A percentile compares a stretch with the other conserved stretches of the same genome.
phyloP scores from a whole-genome alignment of 495 filamentous ascomycete genomes.

The Tuber indicum region DNA sequence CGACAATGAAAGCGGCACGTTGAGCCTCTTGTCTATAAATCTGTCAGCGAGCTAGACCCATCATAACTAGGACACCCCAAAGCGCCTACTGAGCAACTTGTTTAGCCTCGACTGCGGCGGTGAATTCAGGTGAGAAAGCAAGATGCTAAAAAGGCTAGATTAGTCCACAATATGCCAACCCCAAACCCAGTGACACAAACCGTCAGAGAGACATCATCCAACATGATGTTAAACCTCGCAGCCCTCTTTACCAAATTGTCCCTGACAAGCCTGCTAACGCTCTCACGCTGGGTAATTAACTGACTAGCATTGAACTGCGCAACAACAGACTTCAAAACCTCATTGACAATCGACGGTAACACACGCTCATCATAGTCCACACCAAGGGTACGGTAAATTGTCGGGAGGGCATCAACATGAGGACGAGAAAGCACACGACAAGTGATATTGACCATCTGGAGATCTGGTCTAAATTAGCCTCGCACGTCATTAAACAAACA shows the following conservation, averaged over 20 bases:
- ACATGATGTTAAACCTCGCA: slow-evolving; percentile 89
- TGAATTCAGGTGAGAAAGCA: slow-evolving; percentile 98
- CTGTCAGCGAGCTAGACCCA: background rate
- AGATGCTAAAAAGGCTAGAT: slow-evolving; percentile 60
- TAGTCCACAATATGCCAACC: background rate
- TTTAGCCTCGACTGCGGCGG: slow-evolving; percentile 96
- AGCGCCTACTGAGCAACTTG: slow-evolving; percentile 71
- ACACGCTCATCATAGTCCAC: slow-evolving; percentile 96
- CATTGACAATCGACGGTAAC: slow-evolving; percentile 95
- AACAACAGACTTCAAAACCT: slow-evolving; percentile 96
- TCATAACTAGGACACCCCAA: background rate
- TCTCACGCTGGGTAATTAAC: slow-evolving; percentile 97
- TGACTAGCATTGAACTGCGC: slow-evolving; percentile 99
- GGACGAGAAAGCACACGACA: slow-evolving; percentile 97
- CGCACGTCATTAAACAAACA: background rate
- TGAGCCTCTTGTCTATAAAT: slow-evolving; percentile 74
- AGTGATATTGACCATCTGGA: slow-evolving; percentile 99
- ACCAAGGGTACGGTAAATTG: slow-evolving; percentile 93
- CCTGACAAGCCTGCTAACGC: slow-evolving; percentile 79
- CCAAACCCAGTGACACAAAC: slow-evolving; percentile 49
- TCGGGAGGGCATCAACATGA: slow-evolving; percentile 76
- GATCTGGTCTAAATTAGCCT: slow-evolving; percentile 48
- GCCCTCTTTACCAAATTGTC: slow-evolving; percentile 88
- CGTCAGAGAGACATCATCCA: slow-evolving; percentile 96
- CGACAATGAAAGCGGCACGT: slow-evolving; percentile 92